Base-by-base conservation (phyloP, 805 yeast genomes). In the Pichia paraexigua region DNA sequence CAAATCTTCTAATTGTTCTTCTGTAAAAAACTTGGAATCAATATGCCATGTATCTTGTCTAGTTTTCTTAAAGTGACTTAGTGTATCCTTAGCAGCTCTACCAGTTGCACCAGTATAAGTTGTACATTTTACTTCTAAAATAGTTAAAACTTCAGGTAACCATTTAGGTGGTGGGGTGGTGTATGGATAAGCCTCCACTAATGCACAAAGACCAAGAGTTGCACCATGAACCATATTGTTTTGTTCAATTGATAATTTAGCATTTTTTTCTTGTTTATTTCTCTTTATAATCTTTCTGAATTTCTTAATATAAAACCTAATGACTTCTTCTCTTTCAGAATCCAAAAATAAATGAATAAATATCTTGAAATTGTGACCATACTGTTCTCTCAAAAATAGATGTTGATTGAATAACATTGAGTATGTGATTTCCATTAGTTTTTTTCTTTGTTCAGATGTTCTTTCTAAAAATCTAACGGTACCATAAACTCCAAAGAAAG, bases 41-140 rank as follows among this genome's bases (percentile, higher is more conserved):
- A 89, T 79, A 61, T 87, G 95, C 99, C 99, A 92, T 0, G 97
- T 89, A 61, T 92, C 99, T 53, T 91, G 95, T 57, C 98, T 78
- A 7, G 88, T 81, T 71, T 90, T 90, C 65, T 91, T 92, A 71
- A 94, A 94, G 56, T 81, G 83, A 56, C 95, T 83, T 47, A 92
- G 73, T 2, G 80, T 77, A 32, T 82, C 83, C 66, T 92, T 92
- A 8, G 96, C 95, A 1, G 95, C 78, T 50, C 83, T 79, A 1
- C 96, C 96, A 28, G 86, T 80, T 49, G 82, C 64, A 9, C 97
- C 97, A 18, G 83, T 83, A 21, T 86, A 77, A 17, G 85, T 80
- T 3, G 84, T 75, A 3, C 89, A 83, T 63, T 82, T 82, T 25
- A 77, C 78, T 0, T 96, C 90, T 53, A 94, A 68, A 1, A 78